Conservation (phyloP, 345 rosid genomes). For the Sapria himalayana region DNA sequence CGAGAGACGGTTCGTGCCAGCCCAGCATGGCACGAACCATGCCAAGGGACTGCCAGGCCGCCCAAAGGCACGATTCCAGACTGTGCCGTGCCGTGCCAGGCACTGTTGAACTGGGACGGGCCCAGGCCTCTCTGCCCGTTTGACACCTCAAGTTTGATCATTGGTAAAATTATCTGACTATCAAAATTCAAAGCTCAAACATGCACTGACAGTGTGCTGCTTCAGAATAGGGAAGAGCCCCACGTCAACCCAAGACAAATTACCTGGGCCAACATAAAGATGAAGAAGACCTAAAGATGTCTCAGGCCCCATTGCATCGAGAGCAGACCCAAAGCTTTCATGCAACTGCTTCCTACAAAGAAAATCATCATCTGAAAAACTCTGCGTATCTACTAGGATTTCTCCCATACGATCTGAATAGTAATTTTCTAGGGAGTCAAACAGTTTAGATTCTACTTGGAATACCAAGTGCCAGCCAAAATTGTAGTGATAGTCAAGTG, state of each 20-base stretch:
- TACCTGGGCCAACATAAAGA: slow-evolving; percentile 53
- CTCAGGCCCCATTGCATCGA: slow-evolving; percentile 91
- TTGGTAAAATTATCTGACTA: slow-evolving; percentile 34
- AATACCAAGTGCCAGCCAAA: slow-evolving; percentile 71
- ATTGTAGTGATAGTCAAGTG: slow-evolving; percentile 62
- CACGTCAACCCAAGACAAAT: slow-evolving; percentile 62
- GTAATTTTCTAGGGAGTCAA: slow-evolving; percentile 33
- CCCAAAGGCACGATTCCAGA: too few species aligned
- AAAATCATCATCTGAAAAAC: slow-evolving; percentile 66
- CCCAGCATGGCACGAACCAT: too few species aligned
- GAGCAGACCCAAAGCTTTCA: slow-evolving; percentile 81
- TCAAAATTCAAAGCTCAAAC: slow-evolving; percentile 51
- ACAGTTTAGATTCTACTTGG: slow-evolving; percentile 57
- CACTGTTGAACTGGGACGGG: too few species aligned
- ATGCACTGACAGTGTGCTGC: slow-evolving; percentile 75
- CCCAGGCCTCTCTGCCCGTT: too few species aligned
- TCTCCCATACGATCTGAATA: slow-evolving; percentile 68
- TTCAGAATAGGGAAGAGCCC: slow-evolving; percentile 91
- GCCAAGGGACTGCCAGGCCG: too few species aligned
- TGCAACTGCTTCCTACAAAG: slow-evolving; percentile 71
- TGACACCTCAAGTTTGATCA: slow-evolving; percentile 22
- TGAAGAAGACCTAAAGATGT: slow-evolving; percentile 47
- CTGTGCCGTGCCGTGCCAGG: too few species aligned
- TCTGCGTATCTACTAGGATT: slow-evolving; percentile 64
- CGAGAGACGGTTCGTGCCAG: too few species aligned